Evolutionary conservation across 2,329 filamentous ascomycete genomes (phyloP), one percentile per base, ranked within the genome.

Genomic region (Zymoseptoria pseudotritici): DNA sequence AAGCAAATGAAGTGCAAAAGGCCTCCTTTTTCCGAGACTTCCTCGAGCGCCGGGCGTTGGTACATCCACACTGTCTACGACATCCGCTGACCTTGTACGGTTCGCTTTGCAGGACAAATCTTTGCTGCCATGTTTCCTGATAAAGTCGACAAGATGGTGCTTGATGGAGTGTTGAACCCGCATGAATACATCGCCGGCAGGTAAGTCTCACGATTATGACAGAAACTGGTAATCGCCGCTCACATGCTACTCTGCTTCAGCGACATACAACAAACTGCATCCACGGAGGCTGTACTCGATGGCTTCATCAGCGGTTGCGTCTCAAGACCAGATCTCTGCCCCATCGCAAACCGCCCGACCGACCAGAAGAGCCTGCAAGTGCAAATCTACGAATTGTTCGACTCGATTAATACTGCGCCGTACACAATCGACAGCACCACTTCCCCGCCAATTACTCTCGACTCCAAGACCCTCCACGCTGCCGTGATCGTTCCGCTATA

Each of bases 161-260:
- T 82, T 0, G 80, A 82, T 62, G 79, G 78, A 4, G 76, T 81
- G 3, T 75, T 78, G 2, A 76, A 78, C 57, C 67, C 72, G 1
- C 66, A 73, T 61, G 75, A 71, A 61, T 78, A 75, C 60, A 60
- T 57, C 31, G 60, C 69, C 19, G 69, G 68, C 3, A 42, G 36
- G 36, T 42, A 42, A 11, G 36, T 36, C 13, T 13, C 11, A 17
- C 36, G 36, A 17, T 17, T 42, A 42, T 11, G 5, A 17, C 3
- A 11, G 36, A 5, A 42, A 13, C 11, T 42, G 36, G 17, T 13
- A 13, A 42, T 53, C 52, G 1, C 22, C 29, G 29, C 22, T 53
- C 7, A 53, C 52, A 21, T n/a, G 22, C 17, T 11, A 9, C n/a
- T 29, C 17, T 22, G 21, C 21, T 22, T 26, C 21, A 53, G 52